Evolutionary conservation across 495 filamentous ascomycete species (phyloP).

Genomic region (Cercophora sp.): DNA sequence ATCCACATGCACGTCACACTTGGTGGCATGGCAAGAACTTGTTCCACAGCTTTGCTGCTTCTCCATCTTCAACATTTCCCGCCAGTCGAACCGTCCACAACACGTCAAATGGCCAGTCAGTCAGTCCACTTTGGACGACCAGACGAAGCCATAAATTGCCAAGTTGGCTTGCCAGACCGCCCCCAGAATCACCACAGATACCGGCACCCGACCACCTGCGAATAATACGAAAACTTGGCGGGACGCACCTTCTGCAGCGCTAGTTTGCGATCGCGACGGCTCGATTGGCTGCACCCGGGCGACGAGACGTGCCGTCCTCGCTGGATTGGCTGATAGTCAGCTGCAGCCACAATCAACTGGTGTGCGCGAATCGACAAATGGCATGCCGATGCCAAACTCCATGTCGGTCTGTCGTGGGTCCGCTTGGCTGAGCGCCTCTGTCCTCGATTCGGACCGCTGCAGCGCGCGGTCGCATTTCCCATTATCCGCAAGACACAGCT

Average conservation of each 20-base stretch:
- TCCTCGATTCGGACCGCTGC: neutral
- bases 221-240: too few species aligned
- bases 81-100: too few species aligned
- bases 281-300: conserved; percentile 4
- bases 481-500: neutral
- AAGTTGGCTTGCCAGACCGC: too few species aligned
- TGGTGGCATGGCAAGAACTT: neutral
- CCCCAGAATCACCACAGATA: too few species aligned
- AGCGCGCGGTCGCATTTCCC: conserved; percentile 1
- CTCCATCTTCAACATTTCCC: neutral
- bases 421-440: neutral
- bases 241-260: conserved; percentile 10
- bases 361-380: conserved; percentile 5
- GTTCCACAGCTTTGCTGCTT: too few species aligned
- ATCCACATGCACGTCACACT: neutral
- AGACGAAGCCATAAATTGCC: too few species aligned
- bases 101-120: too few species aligned
- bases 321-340: conserved; percentile 11
- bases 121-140: too few species aligned
- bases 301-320: neutral
- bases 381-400: neutral
- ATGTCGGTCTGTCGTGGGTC: neutral
- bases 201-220: too few species aligned
- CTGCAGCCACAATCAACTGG: conserved; percentile 7
- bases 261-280: neutral